These are phyloP conservation scores for Inonotus obliquus DNA, from an alignment of 1,284 basidiomycete species.

Conservation along the genomic window DNA sequence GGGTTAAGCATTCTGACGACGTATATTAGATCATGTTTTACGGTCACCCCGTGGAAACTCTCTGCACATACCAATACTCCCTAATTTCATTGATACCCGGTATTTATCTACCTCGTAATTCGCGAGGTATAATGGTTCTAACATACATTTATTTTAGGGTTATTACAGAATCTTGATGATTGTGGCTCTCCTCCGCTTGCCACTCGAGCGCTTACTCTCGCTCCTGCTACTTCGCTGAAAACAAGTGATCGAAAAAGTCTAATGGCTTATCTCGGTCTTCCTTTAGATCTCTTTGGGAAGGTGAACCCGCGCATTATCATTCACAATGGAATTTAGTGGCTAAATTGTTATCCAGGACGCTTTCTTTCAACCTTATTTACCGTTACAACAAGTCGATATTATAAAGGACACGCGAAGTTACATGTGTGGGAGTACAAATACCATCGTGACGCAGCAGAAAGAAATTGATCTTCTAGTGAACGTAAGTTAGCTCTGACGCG, in stretches of 20 bases:
- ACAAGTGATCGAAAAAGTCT: slow-evolving; percentile 92
- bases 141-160: slow-evolving; percentile 37
- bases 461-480: slow-evolving; percentile 93
- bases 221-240: slow-evolving; percentile 74
- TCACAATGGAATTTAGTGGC: not conserved
- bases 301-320: slow-evolving; percentile 29
- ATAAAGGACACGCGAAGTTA: slow-evolving; percentile 77
- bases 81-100: slow-evolving; percentile 82
- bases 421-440: slow-evolving; percentile 93
- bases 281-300: slow-evolving; percentile 83
- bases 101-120: slow-evolving; percentile 27
- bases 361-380: slow-evolving; percentile 98
- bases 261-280: slow-evolving; percentile 88
- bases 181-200: slow-evolving; percentile 88
- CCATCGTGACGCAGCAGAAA: slow-evolving; percentile 91
- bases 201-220: slow-evolving; percentile 57
- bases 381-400: slow-evolving; percentile 92
- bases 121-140: not conserved
- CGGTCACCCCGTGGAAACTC: slow-evolving; percentile 92
- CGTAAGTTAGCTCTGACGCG: slow-evolving; percentile 41
- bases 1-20: not conserved
- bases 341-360: slow-evolving; percentile 51
- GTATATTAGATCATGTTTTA: slow-evolving; percentile 84
- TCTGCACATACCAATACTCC: slow-evolving; percentile 98
- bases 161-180: slow-evolving; percentile 87